Conservation (phyloP, 2,329 filamentous ascomycete genomes). For the Calonectria crousiana region DNA sequence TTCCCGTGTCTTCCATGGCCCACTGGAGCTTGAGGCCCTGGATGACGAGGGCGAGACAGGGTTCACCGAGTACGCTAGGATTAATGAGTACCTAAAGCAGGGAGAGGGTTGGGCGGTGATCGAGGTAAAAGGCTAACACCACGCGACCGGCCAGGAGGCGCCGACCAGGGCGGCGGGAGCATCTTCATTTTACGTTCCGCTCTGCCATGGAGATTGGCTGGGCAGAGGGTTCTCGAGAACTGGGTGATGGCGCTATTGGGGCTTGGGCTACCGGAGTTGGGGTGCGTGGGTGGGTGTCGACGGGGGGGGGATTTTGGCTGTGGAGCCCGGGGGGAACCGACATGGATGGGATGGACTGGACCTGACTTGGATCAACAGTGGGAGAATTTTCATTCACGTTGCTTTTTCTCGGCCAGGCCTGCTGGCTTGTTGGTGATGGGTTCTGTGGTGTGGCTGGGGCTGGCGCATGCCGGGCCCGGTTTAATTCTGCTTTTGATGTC, state of each 20-base stretch:
- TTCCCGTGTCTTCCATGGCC: not conserved
- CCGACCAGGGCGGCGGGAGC: conserved; percentile 30
- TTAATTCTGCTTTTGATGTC: conserved; percentile 28
- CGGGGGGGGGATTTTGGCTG: not conserved
- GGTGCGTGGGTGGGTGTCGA: conserved; percentile 3
- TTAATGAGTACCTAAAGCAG: conserved; percentile 11
- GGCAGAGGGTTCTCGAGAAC: conserved; percentile 6
- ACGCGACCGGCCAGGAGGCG: conserved; percentile 8
- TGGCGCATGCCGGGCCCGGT: conserved; percentile 18
- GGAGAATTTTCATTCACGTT: conserved; percentile 13
- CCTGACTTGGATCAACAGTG: not conserved
- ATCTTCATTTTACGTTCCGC: conserved; percentile 43
- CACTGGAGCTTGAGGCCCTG: conserved; percentile 19
- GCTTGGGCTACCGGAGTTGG: conserved; percentile 10
- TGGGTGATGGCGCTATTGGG: conserved; percentile 21
- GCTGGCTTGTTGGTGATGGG: conserved; percentile 14
- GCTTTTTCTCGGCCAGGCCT: conserved; percentile 12
- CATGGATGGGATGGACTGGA: not conserved
- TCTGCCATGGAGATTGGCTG: conserved; percentile 5
- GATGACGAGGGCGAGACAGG: conserved; percentile 20
- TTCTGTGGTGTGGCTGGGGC: conserved; percentile 24
- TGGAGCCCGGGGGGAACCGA: conserved; percentile 4
- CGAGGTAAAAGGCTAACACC: conserved; percentile 27
- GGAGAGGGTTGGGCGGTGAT: conserved; percentile 9
- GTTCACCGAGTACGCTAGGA: not conserved